A percentile compares a stretch with the other conserved stretches of the same genome.
These are phyloP conservation scores for Scedosporium dehoogii DNA, from an alignment of 2,329 filamentous ascomycete genomes.

Conservation along the genomic window DNA sequence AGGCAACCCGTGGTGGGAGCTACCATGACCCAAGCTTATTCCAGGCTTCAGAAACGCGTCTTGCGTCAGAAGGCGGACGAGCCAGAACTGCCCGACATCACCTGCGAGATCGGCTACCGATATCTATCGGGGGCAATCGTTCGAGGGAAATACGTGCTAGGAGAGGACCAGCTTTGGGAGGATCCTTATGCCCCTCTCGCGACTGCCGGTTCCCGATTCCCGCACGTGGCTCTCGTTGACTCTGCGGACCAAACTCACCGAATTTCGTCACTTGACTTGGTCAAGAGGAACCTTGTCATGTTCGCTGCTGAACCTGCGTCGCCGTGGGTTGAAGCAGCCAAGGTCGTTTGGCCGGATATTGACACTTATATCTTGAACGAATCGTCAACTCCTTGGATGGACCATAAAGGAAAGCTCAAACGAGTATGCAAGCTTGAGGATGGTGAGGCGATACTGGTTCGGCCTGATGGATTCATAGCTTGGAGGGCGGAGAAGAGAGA, in stretches of 20 bases:
- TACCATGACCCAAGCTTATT: not conserved
- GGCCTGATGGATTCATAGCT: not conserved
- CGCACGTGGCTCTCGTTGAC: not conserved
- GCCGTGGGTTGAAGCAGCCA: not conserved
- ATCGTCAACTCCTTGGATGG: not conserved
- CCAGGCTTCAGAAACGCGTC: not conserved
- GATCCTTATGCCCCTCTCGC: not conserved
- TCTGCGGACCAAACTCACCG: not conserved
- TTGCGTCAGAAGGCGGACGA: not conserved
- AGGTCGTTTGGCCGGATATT: not conserved
- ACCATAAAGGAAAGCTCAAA: not conserved
- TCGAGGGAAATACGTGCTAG: not conserved
- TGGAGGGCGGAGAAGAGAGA: not conserved
- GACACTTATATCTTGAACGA: not conserved
- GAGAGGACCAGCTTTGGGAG: not conserved
- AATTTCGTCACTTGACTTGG: not conserved
- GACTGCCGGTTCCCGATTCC: not conserved
- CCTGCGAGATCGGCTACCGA: conserved; percentile 7
- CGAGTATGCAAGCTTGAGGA: not conserved
- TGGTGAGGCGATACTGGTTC: not conserved
- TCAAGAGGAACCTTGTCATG: not conserved
- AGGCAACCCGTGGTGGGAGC: not conserved
- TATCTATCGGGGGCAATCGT: conserved; percentile 16
- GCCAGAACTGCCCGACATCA: not conserved
- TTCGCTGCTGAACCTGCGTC: not conserved